phyloP scores from a whole-genome alignment of 352 stramenopile species.

The Phytopythium chamaehyphon region DNA sequence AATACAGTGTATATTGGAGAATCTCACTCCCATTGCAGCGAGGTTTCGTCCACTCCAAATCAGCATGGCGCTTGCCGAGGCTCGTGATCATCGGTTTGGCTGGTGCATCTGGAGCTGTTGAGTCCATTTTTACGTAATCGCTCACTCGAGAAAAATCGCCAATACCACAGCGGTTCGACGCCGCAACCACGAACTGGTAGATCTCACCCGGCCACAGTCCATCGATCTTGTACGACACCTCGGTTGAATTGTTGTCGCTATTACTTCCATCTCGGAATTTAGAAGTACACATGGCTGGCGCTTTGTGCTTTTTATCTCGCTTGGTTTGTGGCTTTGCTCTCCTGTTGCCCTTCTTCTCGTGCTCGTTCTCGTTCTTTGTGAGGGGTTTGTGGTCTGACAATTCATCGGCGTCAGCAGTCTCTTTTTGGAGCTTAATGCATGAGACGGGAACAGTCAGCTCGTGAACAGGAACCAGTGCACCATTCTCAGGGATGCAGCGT shows the following conservation, averaged over 20 bases:
- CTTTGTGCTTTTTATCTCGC: too few relatives aligned
- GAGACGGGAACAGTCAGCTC: constrained; percentile 26
- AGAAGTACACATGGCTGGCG: not conserved
- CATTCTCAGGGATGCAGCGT: constrained; percentile 56
- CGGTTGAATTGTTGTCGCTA: not conserved
- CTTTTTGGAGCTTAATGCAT: constrained; percentile 14
- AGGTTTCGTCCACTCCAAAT: constrained; percentile 52
- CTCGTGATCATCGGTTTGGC: constrained; percentile 22
- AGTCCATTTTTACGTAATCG: constrained; percentile 73
- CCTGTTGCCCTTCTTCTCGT: not conserved
- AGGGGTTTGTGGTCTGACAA: not conserved
- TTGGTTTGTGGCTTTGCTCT: too few relatives aligned
- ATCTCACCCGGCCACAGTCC: constrained; percentile 62
- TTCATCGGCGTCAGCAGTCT: not conserved
- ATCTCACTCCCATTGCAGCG: constrained; percentile 67
- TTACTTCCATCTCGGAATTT: not conserved
- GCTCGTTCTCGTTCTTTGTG: not conserved
- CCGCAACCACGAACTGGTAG: constrained; percentile 70
- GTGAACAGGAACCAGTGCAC: constrained; percentile 23
- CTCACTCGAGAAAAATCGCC: constrained; percentile 58
- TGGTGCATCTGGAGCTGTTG: constrained; percentile 48
- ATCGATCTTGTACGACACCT: constrained; percentile 29
- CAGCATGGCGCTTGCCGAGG: constrained; percentile 33
- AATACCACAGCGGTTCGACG: constrained; percentile 60
- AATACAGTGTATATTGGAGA: constrained; percentile 63